These are phyloP conservation scores for Penstemon davidsonii DNA, from an alignment of 257 asterid genomes.

Conservation along the genomic window DNA sequence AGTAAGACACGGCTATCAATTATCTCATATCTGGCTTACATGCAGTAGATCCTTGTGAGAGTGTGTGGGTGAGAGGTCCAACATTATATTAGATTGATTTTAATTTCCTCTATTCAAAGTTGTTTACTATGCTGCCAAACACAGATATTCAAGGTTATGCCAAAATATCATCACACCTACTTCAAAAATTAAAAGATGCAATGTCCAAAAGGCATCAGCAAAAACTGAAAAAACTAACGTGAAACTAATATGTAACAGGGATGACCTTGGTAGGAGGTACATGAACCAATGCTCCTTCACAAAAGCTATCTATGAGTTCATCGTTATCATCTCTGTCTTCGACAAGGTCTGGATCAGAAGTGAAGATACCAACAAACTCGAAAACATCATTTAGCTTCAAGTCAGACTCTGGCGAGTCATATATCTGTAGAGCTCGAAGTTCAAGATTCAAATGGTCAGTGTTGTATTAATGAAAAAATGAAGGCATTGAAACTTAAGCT, in stretches of 20 bases:
- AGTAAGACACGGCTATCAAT: not conserved
- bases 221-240: not conserved
- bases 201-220: not conserved
- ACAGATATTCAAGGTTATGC: too few species aligned
- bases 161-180: not conserved
- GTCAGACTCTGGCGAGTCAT: slow-evolving; percentile 71
- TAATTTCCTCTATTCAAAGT: too few species aligned
- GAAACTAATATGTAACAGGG: slow-evolving; percentile 2
- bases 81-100: too few species aligned
- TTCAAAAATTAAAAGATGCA: not conserved
- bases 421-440: slow-evolving; percentile 54
- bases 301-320: slow-evolving; percentile 41
- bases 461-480: not conserved
- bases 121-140: too few species aligned
- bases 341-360: slow-evolving; percentile 58
- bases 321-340: slow-evolving; percentile 41
- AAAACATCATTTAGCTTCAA: slow-evolving; percentile 84
- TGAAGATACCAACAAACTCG: slow-evolving; percentile 85
- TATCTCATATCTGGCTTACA: slow-evolving; percentile 14
- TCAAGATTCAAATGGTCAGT: slow-evolving; percentile 17
- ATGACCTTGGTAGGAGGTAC: slow-evolving; percentile 70
- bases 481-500: slow-evolving; percentile 4
- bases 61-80: too few species aligned
- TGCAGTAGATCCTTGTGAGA: not conserved
- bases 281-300: slow-evolving; percentile 54